Percentiles rank a stretch among this genome's conserved stretches.
Conservation (phyloP, 805 yeast genomes). For the Maudiozyma bulderi region DNA sequence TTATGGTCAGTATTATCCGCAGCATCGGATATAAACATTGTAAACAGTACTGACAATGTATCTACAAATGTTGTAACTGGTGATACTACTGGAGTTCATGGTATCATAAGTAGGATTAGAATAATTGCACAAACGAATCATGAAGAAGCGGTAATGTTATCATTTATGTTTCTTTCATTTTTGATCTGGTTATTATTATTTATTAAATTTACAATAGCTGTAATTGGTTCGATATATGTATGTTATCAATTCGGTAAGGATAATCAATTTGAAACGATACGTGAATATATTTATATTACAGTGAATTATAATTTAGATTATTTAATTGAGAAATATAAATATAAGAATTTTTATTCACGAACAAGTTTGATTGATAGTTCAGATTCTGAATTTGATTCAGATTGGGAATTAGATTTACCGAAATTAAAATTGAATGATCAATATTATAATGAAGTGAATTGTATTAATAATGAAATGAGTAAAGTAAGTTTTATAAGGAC, state of each 20-base stretch:
- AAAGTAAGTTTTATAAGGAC: constrained; percentile 4
- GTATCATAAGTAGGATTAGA: constrained; percentile 38
- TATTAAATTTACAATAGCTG: constrained; percentile 44
- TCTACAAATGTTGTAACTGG: constrained; percentile 9
- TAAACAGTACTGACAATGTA: neutral
- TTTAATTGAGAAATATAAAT: constrained; percentile 25
- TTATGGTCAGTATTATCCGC: constrained; percentile 40
- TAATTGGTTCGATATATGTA: constrained; percentile 43
- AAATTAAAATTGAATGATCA: neutral
- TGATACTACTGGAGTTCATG: constrained; percentile 21
- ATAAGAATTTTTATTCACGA: constrained; percentile 8
- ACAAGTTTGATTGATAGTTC: constrained; percentile 1
- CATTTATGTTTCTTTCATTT: constrained; percentile 69
- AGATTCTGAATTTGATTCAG: neutral
- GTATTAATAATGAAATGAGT: constrained; percentile 2
- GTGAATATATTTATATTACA: constrained; percentile 50
- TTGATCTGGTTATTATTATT: constrained; percentile 65
- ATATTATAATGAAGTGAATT: neutral
- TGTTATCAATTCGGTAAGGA: constrained; percentile 32
- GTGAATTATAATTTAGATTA: constrained; percentile 49
- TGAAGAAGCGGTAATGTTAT: constrained; percentile 59
- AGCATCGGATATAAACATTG: constrained; percentile 4
- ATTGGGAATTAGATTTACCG: neutral
- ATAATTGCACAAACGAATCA: constrained; percentile 51
- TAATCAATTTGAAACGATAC: constrained; percentile 35